Conservation (phyloP, 2,329 filamentous ascomycete genomes). For the Colletotrichum tropicicola region DNA sequence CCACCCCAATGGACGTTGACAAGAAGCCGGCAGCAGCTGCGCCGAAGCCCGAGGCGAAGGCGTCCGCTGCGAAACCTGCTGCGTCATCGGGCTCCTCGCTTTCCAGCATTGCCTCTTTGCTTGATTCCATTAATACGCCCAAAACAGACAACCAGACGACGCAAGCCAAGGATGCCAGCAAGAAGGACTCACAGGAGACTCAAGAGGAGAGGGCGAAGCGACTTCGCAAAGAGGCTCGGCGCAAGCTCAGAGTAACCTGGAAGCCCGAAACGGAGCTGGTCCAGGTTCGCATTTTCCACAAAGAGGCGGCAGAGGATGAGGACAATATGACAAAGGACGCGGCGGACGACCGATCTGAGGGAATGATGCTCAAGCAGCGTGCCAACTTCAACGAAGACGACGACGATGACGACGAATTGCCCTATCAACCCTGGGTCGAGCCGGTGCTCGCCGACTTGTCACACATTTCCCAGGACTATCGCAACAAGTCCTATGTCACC, state of each 20-base stretch:
- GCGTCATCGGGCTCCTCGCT: conserved; percentile 44
- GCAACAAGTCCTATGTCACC: conserved; percentile 60
- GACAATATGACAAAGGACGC: conserved; percentile 77
- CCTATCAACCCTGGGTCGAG: conserved; percentile 61
- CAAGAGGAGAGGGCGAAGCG: conserved; percentile 73
- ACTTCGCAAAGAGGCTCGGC: conserved; percentile 76
- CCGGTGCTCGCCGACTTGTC: conserved; percentile 58
- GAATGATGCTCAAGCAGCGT: conserved; percentile 72
- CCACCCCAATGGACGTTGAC: conserved; percentile 28
- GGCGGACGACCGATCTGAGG: conserved; percentile 76
- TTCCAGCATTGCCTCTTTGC: conserved; percentile 63
- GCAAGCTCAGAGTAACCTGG: conserved; percentile 76
- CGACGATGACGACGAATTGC: conserved; percentile 63
- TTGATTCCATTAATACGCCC: conserved; percentile 59
- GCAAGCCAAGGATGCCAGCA: conserved; percentile 51
- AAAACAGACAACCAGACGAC: conserved; percentile 59
- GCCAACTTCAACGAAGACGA: conserved; percentile 59
- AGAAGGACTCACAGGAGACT: conserved; percentile 65
- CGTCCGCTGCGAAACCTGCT: conserved; percentile 37
- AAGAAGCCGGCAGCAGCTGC: conserved; percentile 30
- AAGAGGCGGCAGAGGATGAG: conserved; percentile 76
- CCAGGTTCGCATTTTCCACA: conserved; percentile 74
- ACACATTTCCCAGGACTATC: conserved; percentile 53
- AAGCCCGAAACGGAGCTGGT: conserved; percentile 74
- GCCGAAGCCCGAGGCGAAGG: conserved; percentile 36